Base-by-base conservation (phyloP, 768 basidiomycete species). In the Kwoniella shandongensis region DNA sequence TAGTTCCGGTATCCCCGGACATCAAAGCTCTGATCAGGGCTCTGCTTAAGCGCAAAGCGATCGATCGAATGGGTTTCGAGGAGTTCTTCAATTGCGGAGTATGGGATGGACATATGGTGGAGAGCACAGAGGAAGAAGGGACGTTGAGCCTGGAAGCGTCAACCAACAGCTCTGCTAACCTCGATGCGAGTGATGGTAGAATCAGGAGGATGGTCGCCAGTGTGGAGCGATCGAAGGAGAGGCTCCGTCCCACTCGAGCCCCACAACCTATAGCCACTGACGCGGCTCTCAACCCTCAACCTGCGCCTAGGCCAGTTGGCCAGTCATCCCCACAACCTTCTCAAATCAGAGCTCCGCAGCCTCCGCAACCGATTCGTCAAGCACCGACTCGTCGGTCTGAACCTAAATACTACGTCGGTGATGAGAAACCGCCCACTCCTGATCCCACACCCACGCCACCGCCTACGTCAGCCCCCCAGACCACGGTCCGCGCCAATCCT, bases 51-150 rank as follows among this genome's bases (percentile, higher is more conserved):
- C 85, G 89, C 26, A 84, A 86, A 38, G 92, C 96, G 0, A 82
- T 81, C 0, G 89, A 96, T 72, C 82, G 94, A 1, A 87, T 90
- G 22, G 86, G 82, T 54, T 99, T 93, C 59, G 89, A 93, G 12
- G 89, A 92, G 39, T 97, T 96, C 78, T 99, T 99, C 74, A 81
- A 81, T 49, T 89, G 88, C 62, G 82, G 81, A 29, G 91, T 77
- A 8, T 75, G 75, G 73, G 69, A 74, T 13, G 68, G 65, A 4
- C 63, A 66, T 46, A 65, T 74, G 61, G 50, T 51, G 2, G 69
- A 71, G 42, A 61, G 59, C 87, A 32, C 79, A 88, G 53, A 57
- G 40, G 63, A 85, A 82, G 25, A 88, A 86, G 72, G 59, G 18
- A 60, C 54, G 17, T 35, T 59, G 26, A 69, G 63, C 57, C 41